These are phyloP conservation scores for Ceratorhiza oryzae-sativae DNA, from an alignment of 1,284 basidiomycete genomes.

Conservation along the genomic window DNA sequence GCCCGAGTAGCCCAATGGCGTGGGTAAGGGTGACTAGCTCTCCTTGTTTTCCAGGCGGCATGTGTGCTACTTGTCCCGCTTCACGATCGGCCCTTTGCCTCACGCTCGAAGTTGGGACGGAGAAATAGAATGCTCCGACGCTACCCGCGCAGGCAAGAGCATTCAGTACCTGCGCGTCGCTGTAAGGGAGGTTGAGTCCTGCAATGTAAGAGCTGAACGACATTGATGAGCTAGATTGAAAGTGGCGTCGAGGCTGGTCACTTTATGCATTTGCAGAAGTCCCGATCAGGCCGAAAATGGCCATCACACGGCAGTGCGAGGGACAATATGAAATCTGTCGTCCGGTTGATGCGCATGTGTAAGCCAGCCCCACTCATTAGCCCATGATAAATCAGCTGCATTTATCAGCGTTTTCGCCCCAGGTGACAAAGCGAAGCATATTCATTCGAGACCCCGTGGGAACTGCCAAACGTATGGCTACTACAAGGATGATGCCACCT, in stretches of 20 bases:
- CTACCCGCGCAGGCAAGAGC: conserved; percentile 5
- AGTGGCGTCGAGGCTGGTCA: too few relatives aligned
- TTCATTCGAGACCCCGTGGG: too few relatives aligned
- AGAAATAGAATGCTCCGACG: background rate
- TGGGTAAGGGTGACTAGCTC: background rate
- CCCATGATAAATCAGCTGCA: background rate
- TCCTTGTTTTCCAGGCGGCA: conserved; percentile 1
- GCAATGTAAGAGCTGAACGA: conserved; percentile 24
- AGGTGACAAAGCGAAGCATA: too few relatives aligned
- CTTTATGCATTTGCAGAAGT: background rate
- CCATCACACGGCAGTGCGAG: background rate
- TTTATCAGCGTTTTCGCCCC: background rate
- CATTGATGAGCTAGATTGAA: background rate
- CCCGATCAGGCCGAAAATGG: background rate
- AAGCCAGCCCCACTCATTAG: too few relatives aligned
- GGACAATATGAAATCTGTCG: too few relatives aligned
- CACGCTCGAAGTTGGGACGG: background rate
- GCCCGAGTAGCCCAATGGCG: background rate
- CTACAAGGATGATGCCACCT: too few relatives aligned
- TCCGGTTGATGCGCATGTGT: too few relatives aligned
- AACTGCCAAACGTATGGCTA: conserved; percentile 27
- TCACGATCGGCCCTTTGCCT: background rate
- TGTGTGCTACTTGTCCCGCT: conserved; percentile 1
- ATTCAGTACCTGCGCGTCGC: conserved; percentile 10
- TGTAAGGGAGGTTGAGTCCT: conserved; percentile 14